These are phyloP conservation scores for Rauvolfia tetraphylla DNA, from an alignment of 257 asterid genomes.

Conservation along the genomic window DNA sequence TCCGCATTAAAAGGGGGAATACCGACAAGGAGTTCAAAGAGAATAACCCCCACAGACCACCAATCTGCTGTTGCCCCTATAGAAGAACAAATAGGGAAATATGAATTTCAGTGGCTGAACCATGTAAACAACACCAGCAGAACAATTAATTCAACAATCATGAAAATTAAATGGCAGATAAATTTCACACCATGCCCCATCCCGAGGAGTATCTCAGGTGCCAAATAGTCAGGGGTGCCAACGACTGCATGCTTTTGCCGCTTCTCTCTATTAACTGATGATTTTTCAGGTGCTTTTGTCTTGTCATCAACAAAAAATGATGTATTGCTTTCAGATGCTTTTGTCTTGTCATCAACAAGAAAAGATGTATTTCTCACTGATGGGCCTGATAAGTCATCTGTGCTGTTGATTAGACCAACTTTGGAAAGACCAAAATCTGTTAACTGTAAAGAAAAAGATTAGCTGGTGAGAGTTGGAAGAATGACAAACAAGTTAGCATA, in stretches of 20 bases:
- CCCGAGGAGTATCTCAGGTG: conserved; percentile 99
- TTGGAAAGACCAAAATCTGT: conserved; percentile 98
- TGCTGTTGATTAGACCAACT: conserved; percentile 97
- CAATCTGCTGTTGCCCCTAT: conserved; percentile 91
- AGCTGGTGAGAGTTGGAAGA: conserved; percentile 32
- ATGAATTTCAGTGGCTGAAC: background rate
- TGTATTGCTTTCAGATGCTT: conserved; percentile 31
- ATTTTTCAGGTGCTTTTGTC: conserved; percentile 38
- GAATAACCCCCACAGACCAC: conserved; percentile 97
- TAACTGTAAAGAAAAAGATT: conserved; percentile 63
- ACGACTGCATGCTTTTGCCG: conserved; percentile 74
- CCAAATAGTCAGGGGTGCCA: conserved; percentile 99
- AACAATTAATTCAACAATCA: background rate
- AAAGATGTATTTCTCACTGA: conserved; percentile 42
- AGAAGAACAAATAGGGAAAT: conserved; percentile 16
- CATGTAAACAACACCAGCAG: background rate
- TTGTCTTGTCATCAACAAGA: conserved; percentile 65
- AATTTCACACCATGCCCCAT: conserved; percentile 83
- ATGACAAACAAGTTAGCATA: conserved; percentile 3
- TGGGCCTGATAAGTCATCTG: conserved; percentile 93
- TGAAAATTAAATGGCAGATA: conserved; percentile 16
- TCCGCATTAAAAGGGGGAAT: conserved; percentile 94
- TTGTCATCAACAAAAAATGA: conserved; percentile 66
- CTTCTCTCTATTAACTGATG: conserved; percentile 63
- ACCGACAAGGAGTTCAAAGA: conserved; percentile 82